Evolutionary conservation across 352 stramenopile species (phyloP), one percentile per base, ranked within the genome.

Genomic region (Pythium grandisporangium): DNA sequence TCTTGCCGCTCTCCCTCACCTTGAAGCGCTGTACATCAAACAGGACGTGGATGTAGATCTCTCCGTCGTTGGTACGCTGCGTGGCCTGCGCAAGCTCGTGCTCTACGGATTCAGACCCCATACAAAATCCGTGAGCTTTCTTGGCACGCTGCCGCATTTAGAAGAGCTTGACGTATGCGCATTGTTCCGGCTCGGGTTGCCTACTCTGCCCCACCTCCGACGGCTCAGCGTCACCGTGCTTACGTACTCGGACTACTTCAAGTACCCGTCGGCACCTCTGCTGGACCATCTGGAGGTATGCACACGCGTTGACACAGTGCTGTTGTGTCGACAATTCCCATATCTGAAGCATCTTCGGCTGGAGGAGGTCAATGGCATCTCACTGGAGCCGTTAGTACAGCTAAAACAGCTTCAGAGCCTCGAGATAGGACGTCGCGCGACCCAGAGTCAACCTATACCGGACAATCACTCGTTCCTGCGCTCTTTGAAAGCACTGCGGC

Each of bases 161-260:
- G 26, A 54, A 32, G 23, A 45, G 8, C 30, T 60, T 8, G 27
- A 54, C 33, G 51, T 60, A 23, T 60, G 44, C 14, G 53, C 51
- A 8, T 35, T 60, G n/a, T 60, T 54, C 26, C 51, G 40, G 3
- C 34, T 53, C 5, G 51, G 51, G 13, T 45, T 60, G 39, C 51
- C 51, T 0, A 11, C 16, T 5, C 40, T 60, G 3, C 23, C 39
- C 6, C 24, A 50, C 6, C 40, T 60, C 5, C 35, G 37, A 19
- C 37, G 30, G 8, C 22, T 60, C 1, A 34, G 51, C 6, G 45
- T 60, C 14, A 51, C 46, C 6, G 51, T 60, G 21, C 32, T 60
- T 1, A 47, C 51, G 21, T 60, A 60, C 35, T 60, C 51, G 11
- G 51, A 60, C n/a, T 60, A 51, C 30, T 60, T 60, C 45, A 60